Conservation (phyloP, 2,329 filamentous ascomycete genomes). For the Teratosphaeria zuluensis region DNA sequence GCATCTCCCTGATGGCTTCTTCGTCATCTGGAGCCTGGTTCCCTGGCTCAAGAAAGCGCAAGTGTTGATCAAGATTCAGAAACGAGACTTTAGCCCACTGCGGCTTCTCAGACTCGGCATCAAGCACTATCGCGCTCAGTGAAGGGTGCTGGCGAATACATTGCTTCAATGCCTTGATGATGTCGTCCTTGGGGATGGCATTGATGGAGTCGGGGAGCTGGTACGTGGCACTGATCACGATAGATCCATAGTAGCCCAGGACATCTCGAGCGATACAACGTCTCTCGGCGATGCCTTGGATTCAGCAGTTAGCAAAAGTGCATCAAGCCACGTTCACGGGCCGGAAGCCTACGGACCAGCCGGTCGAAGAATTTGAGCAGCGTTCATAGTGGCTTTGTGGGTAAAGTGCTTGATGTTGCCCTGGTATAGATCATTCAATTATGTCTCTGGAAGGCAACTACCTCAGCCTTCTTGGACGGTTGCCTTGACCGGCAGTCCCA, state of each 20-base stretch:
- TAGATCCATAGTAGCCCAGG: constrained; percentile 31
- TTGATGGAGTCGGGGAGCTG: constrained; percentile 5
- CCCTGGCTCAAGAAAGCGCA: constrained; percentile 22
- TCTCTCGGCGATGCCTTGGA: constrained; percentile 32
- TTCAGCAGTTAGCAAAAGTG: background rate
- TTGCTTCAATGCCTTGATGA: constrained; percentile 26
- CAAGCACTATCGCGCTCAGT: constrained; percentile 28
- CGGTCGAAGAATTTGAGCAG: background rate
- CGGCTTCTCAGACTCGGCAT: constrained; percentile 29
- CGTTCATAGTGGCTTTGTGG: constrained; percentile 13
- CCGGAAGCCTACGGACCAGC: background rate
- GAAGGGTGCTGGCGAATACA: constrained; percentile 33
- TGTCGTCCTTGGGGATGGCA: constrained; percentile 3
- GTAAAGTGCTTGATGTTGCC: constrained; percentile 1
- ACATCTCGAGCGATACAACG: constrained; percentile 34
- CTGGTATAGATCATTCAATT: background rate
- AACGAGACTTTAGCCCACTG: constrained; percentile 21
- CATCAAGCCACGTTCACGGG: background rate
- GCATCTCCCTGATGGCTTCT: constrained; percentile 14
- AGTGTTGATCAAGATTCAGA: constrained; percentile 32
- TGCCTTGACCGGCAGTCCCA: too few relatives aligned
- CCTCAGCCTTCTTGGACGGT: too few relatives aligned
- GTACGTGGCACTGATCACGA: constrained; percentile 31
- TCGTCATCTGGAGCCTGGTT: constrained; percentile 3
- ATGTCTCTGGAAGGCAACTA: too few relatives aligned